Evolutionary conservation across 1,284 basidiomycete species (phyloP), one percentile per base, ranked within the genome.

Genomic region (Cronartium quercuum): DNA sequence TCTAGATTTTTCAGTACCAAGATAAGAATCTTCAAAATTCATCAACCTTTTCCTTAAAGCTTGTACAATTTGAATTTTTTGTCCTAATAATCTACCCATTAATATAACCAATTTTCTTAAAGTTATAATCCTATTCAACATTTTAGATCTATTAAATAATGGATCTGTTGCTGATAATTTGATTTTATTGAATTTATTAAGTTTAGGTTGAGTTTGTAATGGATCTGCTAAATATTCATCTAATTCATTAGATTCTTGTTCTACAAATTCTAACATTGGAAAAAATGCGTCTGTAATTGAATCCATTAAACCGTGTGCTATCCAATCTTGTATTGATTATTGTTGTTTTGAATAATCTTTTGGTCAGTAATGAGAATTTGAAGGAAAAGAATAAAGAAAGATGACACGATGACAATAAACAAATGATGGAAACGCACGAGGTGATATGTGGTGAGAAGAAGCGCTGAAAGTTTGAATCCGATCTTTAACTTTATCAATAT

Each of bases 201-300:
- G n/a, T n/a, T n/a, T n/a, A n/a, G n/a, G n/a, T 55, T 55, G n/a
- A n/a, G 18, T 55, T 47, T 63, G 60, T 76, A 61, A 29, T 76
- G 21, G 79, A 58, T 82, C 81, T 34, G 79, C 78, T 12, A 92
- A 87, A 44, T 91, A 82, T 15, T 86, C 85, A 78, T 95, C 92
- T 66, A 96, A 88, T 35, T 88, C 87, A 74, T 88, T 85, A 0
- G 92, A 89, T 80, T 96, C 93, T 65, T 86, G 86, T 80, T 93
- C 92, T 60, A 97, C 89, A 75, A 89, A 89, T 69, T 89, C 86
- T 64, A 95, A 84, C 73, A 93, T 85, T 1, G 94, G 94, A 82
- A 94, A 92, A 83, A 96, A 96, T 0, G 92, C 89, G 81, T 98
- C 94, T 40, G 97, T 92, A 66, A 97, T 88, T 0, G 93, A 95